Percentiles rank a stretch among this genome's conserved stretches.
These are phyloP conservation scores for Agroathelia rolfsii DNA, from an alignment of 1,284 basidiomycete genomes.

Conservation along the genomic window DNA sequence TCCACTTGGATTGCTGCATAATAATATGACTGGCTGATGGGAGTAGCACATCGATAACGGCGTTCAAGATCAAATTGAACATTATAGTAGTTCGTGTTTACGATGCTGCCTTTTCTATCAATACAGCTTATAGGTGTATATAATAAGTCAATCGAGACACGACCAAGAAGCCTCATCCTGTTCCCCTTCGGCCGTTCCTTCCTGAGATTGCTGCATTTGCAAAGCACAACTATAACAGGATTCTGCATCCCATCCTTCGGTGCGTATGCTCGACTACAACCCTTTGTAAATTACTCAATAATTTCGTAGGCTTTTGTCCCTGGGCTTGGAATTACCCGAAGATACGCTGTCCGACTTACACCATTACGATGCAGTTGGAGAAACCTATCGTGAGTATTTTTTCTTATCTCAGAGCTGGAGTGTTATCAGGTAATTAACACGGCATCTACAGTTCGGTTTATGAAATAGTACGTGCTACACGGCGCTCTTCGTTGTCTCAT, in stretches of 20 bases:
- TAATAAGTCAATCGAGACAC: slow-evolving; percentile 16
- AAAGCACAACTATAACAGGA: slow-evolving; percentile 18
- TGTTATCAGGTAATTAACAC: background rate
- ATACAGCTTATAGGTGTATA: no score
- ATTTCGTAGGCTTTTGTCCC: slow-evolving; percentile 19
- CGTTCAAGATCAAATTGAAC: slow-evolving; percentile 23
- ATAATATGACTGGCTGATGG: no score
- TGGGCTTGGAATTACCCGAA: slow-evolving; percentile 22
- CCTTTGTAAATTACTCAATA: background rate
- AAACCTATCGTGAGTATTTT: slow-evolving; percentile 19
- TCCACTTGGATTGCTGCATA: background rate
- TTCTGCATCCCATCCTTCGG: slow-evolving; percentile 18
- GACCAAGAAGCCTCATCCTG: slow-evolving; percentile 18
- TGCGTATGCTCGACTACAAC: no score
- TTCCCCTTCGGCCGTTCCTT: slow-evolving; percentile 25
- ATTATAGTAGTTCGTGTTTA: no score
- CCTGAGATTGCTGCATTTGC: slow-evolving; percentile 28
- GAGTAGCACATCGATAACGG: slow-evolving; percentile 22
- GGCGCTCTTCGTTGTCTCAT: no score
- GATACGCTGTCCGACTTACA: slow-evolving; percentile 23
- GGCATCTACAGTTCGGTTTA: slow-evolving; percentile 23
- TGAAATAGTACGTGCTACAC: slow-evolving; percentile 23
- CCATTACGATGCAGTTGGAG: slow-evolving; percentile 16
- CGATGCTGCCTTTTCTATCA: no score
- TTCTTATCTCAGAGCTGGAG: slow-evolving; percentile 12